phyloP scores from a whole-genome alignment of 345 rosid species.

The Salix caprea region DNA sequence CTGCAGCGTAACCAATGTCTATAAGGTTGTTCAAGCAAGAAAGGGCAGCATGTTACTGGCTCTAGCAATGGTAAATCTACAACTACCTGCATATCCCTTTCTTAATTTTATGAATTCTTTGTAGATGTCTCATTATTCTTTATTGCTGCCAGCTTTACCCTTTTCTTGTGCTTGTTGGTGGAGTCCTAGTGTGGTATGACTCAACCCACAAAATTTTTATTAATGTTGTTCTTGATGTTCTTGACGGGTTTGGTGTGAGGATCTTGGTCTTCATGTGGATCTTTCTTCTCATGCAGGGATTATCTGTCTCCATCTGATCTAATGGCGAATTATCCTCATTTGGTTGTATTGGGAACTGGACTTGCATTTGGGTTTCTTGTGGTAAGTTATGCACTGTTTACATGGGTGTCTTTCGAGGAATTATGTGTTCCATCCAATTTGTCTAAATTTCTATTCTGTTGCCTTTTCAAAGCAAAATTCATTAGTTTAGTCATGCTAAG shows the following conservation, averaged over 20 bases:
- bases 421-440: neutral
- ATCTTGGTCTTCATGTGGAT: slow-evolving; percentile 3
- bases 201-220: slow-evolving; percentile 1
- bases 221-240: neutral
- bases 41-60: slow-evolving; percentile 88
- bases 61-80: slow-evolving; percentile 70
- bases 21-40: slow-evolving; percentile 75
- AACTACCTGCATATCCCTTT: slow-evolving; percentile 6
- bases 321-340: slow-evolving; percentile 76
- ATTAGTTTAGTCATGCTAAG: neutral
- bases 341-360: slow-evolving; percentile 87
- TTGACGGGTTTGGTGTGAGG: neutral
- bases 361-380: slow-evolving; percentile 98
- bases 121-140: slow-evolving; percentile 15
- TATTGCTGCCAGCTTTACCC: slow-evolving; percentile 68
- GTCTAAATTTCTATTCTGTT: neutral
- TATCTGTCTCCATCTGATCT: slow-evolving; percentile 78
- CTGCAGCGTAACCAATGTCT: slow-evolving; percentile 63
- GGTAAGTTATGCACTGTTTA: slow-evolving; percentile 42
- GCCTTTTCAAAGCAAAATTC: neutral
- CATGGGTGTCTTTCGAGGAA: neutral
- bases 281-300: slow-evolving; percentile 45
- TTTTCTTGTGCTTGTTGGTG: slow-evolving; percentile 62
- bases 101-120: neutral
- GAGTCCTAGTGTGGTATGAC: slow-evolving; percentile 77